phyloP scores from a whole-genome alignment of 176 grass and related monocot genomes.

The Carex kokanica region DNA sequence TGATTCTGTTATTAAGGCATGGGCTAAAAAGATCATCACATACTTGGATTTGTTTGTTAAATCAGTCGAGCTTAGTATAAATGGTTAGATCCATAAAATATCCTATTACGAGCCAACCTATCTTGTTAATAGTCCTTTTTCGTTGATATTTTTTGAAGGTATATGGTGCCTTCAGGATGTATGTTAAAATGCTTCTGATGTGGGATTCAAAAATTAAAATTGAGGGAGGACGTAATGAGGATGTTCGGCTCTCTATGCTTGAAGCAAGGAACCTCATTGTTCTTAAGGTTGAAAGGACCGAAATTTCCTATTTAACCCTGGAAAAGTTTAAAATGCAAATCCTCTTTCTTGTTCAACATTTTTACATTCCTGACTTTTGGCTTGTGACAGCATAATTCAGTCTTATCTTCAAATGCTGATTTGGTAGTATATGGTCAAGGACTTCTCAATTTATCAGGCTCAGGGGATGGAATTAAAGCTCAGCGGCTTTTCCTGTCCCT shows the following conservation, averaged over 20 bases:
- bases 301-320: constrained; percentile 16
- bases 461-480: constrained; percentile 92
- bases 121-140: constrained; percentile 16
- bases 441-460: constrained; percentile 88
- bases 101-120: neutral
- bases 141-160: constrained; percentile 55
- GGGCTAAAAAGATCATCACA: neutral
- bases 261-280: constrained; percentile 94
- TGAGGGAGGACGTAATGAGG: constrained; percentile 80
- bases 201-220: constrained; percentile 97
- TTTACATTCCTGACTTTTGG: constrained; percentile 23
- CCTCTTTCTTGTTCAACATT: neutral
- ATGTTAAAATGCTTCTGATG: constrained; percentile 97
- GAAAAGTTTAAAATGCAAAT: constrained; percentile 11
- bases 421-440: constrained; percentile 98
- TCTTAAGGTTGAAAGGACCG: constrained; percentile 64
- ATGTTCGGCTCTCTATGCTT: constrained; percentile 82
- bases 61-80: neutral
- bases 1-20: constrained; percentile 95
- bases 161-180: constrained; percentile 97
- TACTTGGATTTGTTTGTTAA: neutral
- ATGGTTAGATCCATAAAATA: neutral
- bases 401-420: constrained; percentile 93
- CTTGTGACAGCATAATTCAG: constrained; percentile 78
- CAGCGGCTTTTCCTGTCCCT: constrained; percentile 76